A percentile compares a stretch with the other conserved stretches of the same genome.
These are phyloP conservation scores for Murraya koenigii DNA, from an alignment of 345 rosid species.

Conservation along the genomic window DNA sequence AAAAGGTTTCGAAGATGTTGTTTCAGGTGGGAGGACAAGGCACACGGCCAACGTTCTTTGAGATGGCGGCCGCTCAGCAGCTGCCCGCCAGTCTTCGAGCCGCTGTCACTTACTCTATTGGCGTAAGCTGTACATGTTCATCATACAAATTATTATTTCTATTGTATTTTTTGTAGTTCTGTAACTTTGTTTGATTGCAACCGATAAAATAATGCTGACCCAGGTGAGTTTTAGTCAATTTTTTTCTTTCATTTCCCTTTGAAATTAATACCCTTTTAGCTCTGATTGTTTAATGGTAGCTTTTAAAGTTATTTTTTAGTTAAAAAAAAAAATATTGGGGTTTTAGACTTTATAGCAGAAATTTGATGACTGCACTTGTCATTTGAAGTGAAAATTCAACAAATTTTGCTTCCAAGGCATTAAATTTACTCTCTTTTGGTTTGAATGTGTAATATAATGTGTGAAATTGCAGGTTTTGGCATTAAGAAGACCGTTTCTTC, in stretches of 20 bases:
- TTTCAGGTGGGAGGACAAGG: slow-evolving; percentile 99
- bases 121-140: slow-evolving; percentile 42
- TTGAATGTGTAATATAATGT: slow-evolving; percentile 13
- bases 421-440: background rate
- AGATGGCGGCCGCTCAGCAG: slow-evolving; percentile 99
- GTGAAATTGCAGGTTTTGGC: slow-evolving; percentile 73
- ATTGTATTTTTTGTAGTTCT: background rate
- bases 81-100: slow-evolving; percentile 97
- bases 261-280: background rate
- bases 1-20: slow-evolving; percentile 79
- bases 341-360: background rate
- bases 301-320: background rate
- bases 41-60: slow-evolving; percentile 97
- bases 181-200: background rate
- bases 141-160: background rate
- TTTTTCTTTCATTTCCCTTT: background rate
- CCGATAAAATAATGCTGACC: background rate
- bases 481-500: slow-evolving; percentile 84
- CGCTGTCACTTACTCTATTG: slow-evolving; percentile 91
- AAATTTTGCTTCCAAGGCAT: background rate
- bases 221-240: background rate
- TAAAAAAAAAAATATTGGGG: background rate
- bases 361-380: background rate
- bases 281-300: background rate
- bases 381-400: background rate